Conservation (phyloP, 352 stramenopile genomes). For the Phytophthora litchii region DNA sequence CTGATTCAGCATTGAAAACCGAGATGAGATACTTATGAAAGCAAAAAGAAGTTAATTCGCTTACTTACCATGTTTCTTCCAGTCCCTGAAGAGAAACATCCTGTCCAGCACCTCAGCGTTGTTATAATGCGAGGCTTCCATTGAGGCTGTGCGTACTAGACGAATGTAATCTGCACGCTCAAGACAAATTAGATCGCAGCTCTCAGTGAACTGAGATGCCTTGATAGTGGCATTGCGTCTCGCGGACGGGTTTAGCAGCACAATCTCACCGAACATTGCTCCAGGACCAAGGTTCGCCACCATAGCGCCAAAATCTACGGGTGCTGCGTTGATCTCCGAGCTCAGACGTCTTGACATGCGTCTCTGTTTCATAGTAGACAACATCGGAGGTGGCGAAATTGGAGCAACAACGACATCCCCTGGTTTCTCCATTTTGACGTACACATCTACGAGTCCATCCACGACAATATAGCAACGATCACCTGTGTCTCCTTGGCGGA, state of each 20-base stretch:
- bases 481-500: slow-evolving; percentile 73
- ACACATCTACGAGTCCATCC: slow-evolving; percentile 75
- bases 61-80: slow-evolving; percentile 67
- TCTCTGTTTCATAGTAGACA: slow-evolving; percentile 23
- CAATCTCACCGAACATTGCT: slow-evolving; percentile 80
- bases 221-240: slow-evolving; percentile 75
- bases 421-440: slow-evolving; percentile 61
- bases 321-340: slow-evolving; percentile 13
- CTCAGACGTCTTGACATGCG: slow-evolving; percentile 30
- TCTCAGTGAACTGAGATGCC: slow-evolving; percentile 64
- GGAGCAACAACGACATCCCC: slow-evolving; percentile 24
- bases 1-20: slow-evolving; percentile 18
- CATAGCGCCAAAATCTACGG: slow-evolving; percentile 58
- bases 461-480: slow-evolving; percentile 84
- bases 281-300: slow-evolving; percentile 68
- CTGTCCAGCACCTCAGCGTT: slow-evolving; percentile 78
- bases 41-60: background rate
- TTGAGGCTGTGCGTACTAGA: slow-evolving; percentile 72
- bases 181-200: slow-evolving; percentile 73
- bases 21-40: background rate
- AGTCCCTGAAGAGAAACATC: slow-evolving; percentile 75
- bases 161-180: slow-evolving; percentile 77
- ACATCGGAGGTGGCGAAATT: slow-evolving; percentile 16
- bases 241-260: slow-evolving; percentile 70
- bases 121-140: slow-evolving; percentile 83